Base-by-base conservation (phyloP, 495 filamentous ascomycete species). In the Friedmanniomyces simplex region DNA sequence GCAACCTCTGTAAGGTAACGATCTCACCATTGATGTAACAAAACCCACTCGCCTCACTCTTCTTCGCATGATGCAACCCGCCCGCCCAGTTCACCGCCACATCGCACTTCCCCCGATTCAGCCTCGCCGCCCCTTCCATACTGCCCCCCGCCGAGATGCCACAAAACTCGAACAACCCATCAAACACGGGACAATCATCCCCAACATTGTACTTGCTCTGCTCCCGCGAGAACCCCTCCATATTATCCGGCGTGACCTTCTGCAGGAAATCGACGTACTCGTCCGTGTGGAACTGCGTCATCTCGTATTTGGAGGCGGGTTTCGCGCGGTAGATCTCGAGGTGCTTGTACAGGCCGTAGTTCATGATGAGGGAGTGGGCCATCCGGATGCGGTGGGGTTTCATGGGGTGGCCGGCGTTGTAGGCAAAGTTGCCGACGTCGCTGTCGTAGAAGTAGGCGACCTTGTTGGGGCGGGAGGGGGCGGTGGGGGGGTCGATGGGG, bases 291-390 rank as follows among this genome's bases (percentile, higher is more conserved):
- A 97, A 99, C 69, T 97, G 94, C 55, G 93, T 96, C 93, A 99
- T 99, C 68, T 99, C 93, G 61, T 86, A 85, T 57, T 88, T 89
- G 26, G 88, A 91, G 16, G 93, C 93, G 12, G 93, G 93, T 76
- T 99, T 99, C 42, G 93, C 93, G 64, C 93, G 88, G 65, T 97
- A 99, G 18, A 99, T 96, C 65, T 99, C 93, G 83, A 99, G 94
- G 68, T 94, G 94, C 73, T 95, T 95, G 73, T 97, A 99, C 0
- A 96, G 80, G 24, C 88, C 87, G 74, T 96, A 97, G 71, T 99
- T 97, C 93, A 99, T 97, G 54, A 99, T 91, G 70, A 99, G 71
- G 63, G 85, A 90, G 75, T 99, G 93, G 41, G 93, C 89, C 79
- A 99, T 85, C 62, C 93, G 83, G 71, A 99, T 97, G 46, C 93